These are phyloP conservation scores for Talaromyces wortmannii DNA, from an alignment of 495 filamentous ascomycete genomes.

Conservation along the genomic window DNA sequence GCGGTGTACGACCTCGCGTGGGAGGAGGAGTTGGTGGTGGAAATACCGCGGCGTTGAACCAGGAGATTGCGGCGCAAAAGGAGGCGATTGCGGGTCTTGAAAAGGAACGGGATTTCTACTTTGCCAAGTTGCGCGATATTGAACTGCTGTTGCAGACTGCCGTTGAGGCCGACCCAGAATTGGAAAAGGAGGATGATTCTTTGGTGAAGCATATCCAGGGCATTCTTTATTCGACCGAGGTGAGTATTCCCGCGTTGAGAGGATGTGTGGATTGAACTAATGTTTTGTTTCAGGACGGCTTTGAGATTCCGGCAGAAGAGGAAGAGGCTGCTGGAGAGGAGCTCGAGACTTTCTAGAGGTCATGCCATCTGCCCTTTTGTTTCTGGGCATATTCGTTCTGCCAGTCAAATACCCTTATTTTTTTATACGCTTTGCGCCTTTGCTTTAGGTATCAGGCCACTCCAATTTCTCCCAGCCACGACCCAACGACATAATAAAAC, in stretches of 20 bases:
- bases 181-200: conserved; percentile 88
- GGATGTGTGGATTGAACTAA: not conserved
- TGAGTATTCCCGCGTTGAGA: no score
- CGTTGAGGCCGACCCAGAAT: conserved; percentile 80
- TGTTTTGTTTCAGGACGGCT: conserved; percentile 36
- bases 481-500: not conserved
- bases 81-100: conserved; percentile 81
- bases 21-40: conserved; percentile 44
- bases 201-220: conserved; percentile 90
- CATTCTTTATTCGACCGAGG: conserved; percentile 96
- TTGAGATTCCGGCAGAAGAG: conserved; percentile 39
- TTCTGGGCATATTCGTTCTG: not conserved
- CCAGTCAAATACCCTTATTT: not conserved
- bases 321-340: conserved; percentile 31
- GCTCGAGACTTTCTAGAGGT: conserved; percentile 42
- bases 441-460: not conserved
- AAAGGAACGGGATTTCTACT: conserved; percentile 97
- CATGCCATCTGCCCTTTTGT: conserved; percentile 4
- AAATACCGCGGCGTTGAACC: conserved; percentile 54
- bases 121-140: conserved; percentile 95
- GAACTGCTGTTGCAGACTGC: conserved; percentile 88
- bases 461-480: not conserved
- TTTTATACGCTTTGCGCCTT: not conserved
- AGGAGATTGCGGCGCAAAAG: conserved; percentile 79
- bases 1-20: conserved; percentile 35